phyloP scores from a whole-genome alignment of 2,329 filamentous ascomycete species.

The Shiraia sp. region DNA sequence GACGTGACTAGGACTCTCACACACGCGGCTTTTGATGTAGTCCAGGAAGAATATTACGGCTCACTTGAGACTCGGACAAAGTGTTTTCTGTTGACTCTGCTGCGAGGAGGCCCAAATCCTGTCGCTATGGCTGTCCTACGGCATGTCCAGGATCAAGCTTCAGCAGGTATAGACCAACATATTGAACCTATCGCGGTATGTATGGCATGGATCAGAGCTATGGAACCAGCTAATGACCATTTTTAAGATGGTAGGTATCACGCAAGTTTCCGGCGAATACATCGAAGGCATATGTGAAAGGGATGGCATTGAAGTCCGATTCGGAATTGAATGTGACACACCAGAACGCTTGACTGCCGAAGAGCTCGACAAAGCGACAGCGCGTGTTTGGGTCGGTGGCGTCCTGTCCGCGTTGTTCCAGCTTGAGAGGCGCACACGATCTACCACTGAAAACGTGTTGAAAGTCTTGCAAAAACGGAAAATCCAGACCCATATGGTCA shows the following conservation, averaged over 20 bases:
- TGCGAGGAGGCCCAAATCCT: slow-evolving; percentile 55
- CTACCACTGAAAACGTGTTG: slow-evolving; percentile 57
- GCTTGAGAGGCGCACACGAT: slow-evolving; percentile 53
- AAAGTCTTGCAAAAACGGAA: slow-evolving; percentile 52
- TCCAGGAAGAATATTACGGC: slow-evolving; percentile 23
- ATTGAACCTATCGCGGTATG: slow-evolving; percentile 14
- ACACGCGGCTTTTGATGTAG: slow-evolving; percentile 53
- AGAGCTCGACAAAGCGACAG: no score
- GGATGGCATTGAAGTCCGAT: slow-evolving; percentile 37
- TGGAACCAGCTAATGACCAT: no score
- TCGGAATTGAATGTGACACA: no score
- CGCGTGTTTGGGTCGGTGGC: slow-evolving; percentile 39
- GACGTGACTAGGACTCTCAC: slow-evolving; percentile 84
- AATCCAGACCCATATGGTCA: slow-evolving; percentile 60
- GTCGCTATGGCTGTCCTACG: slow-evolving; percentile 54
- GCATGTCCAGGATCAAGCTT: slow-evolving; percentile 9
- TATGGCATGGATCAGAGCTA: no score
- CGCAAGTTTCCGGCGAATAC: slow-evolving; percentile 49
- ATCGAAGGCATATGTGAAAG: slow-evolving; percentile 45
- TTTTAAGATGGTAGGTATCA: slow-evolving; percentile 19
- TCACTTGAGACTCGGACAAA: slow-evolving; percentile 13
- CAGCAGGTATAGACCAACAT: slow-evolving; percentile 2
- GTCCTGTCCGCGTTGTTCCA: slow-evolving; percentile 54
- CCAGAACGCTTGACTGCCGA: no score
- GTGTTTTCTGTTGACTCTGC: slow-evolving; percentile 44